Conservation (phyloP, 306 rosid genomes). For the Geum urbanum region DNA sequence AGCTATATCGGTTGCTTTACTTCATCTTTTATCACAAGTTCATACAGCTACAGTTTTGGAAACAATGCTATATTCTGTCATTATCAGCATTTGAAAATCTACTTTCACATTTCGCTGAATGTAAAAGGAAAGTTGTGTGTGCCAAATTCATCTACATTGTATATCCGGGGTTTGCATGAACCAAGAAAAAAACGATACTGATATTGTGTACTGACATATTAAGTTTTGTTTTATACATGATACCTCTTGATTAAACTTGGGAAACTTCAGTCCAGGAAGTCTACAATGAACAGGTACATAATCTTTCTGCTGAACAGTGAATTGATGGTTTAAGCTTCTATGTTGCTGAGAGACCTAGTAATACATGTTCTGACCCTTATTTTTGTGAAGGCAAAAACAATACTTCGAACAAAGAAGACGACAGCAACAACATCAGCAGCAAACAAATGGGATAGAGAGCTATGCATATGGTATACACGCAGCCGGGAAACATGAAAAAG, state of each 20-base stretch:
- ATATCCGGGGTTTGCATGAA: background rate
- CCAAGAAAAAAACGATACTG: background rate
- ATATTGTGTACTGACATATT: constrained; percentile 33
- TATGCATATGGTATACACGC: constrained; percentile 28
- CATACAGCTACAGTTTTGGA: background rate
- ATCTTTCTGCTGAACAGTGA: background rate
- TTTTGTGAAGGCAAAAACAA: constrained; percentile 75
- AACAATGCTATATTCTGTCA: background rate
- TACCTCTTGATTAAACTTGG: constrained; percentile 33
- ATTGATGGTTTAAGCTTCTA: background rate
- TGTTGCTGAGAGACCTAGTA: background rate
- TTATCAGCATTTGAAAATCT: background rate
- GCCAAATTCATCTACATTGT: background rate
- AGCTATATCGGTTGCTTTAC: background rate
- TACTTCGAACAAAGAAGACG: constrained; percentile 88
- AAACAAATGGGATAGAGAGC: constrained; percentile 41
- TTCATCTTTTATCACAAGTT: background rate
- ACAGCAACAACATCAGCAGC: constrained; percentile 55
- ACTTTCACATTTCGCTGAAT: background rate
- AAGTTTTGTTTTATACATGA: constrained; percentile 38
- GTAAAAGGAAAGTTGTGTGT: background rate
- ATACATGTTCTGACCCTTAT: constrained; percentile 15
- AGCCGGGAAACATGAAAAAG: constrained; percentile 41
- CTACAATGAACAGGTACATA: constrained; percentile 63
- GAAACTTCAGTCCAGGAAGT: constrained; percentile 66